A percentile compares a stretch with the other conserved stretches of the same genome.
Conservation (phyloP, 306 rosid species). For the Quercus berberidifolia region DNA sequence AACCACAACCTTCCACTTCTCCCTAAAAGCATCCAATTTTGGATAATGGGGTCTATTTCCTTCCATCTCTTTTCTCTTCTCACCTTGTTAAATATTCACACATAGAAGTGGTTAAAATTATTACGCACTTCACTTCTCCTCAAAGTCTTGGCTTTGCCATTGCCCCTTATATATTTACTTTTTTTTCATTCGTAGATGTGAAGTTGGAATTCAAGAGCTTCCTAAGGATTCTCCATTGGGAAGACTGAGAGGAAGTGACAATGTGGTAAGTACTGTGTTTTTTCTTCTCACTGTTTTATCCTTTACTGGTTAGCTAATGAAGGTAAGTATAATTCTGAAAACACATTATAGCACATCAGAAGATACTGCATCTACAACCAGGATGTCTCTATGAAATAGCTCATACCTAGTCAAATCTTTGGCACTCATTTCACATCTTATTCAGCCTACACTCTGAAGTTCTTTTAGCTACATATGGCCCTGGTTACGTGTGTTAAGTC, state of each 20-base stretch:
- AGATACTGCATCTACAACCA: background rate
- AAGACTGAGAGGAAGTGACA: constrained; percentile 95
- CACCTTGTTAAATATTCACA: too few species aligned
- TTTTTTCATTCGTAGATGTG: constrained; percentile 42
- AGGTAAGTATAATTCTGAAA: background rate
- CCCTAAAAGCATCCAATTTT: too few species aligned
- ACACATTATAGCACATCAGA: background rate
- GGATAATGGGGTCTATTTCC: too few species aligned
- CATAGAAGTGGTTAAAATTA: too few species aligned
- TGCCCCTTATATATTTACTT: constrained; percentile 5
- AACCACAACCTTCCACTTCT: too few species aligned
- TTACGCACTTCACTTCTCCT: too few species aligned
- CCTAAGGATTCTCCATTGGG: constrained; percentile 75
- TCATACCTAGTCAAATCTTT: background rate
- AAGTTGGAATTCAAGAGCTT: constrained; percentile 89
- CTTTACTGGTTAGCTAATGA: background rate
- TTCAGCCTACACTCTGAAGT: background rate
- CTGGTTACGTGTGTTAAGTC: background rate
- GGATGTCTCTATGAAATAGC: background rate
- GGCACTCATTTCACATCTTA: background rate
- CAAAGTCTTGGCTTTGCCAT: background rate
- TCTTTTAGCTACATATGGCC: background rate
- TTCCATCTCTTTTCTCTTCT: too few species aligned
- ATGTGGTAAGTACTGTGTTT: constrained; percentile 56
- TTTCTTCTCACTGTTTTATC: background rate